Evolutionary conservation across 345 rosid genomes (phyloP).

Genomic region (Abelmoschus esculentus): DNA sequence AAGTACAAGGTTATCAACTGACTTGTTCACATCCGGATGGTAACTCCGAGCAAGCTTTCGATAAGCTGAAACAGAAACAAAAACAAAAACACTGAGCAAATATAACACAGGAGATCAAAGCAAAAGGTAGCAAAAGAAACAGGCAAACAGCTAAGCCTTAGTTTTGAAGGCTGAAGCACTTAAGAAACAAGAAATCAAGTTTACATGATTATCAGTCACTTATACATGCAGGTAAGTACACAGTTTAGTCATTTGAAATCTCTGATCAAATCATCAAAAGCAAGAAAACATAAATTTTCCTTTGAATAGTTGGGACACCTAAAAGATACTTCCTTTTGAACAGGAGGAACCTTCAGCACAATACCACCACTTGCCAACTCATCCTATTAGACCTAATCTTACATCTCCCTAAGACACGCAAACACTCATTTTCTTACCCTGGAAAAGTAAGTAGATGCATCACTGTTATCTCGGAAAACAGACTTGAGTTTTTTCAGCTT

Average conservation of each 20-base stretch:
- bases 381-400: background rate
- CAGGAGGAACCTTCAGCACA: background rate
- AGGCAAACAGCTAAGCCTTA: background rate
- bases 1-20: slow-evolving; percentile 20
- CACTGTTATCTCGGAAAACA: background rate
- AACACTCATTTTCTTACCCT: slow-evolving; percentile 1
- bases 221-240: background rate
- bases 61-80: slow-evolving; percentile 52
- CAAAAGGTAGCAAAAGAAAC: slow-evolving; percentile 1
- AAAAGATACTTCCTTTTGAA: background rate
- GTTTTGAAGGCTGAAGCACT: background rate
- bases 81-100: background rate
- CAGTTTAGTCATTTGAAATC: background rate
- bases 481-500: background rate
- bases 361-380: background rate
- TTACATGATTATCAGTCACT: background rate
- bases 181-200: background rate
- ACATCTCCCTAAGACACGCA: background rate
- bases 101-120: background rate
- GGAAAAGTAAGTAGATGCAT: background rate
- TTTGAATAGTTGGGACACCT: background rate
- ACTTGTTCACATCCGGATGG: slow-evolving; percentile 99
- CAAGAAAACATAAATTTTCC: slow-evolving; percentile 1
- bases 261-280: background rate
- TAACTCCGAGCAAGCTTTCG: slow-evolving; percentile 93